Evolutionary conservation across 306 rosid species (phyloP).

Genomic region (Urtica urens): DNA sequence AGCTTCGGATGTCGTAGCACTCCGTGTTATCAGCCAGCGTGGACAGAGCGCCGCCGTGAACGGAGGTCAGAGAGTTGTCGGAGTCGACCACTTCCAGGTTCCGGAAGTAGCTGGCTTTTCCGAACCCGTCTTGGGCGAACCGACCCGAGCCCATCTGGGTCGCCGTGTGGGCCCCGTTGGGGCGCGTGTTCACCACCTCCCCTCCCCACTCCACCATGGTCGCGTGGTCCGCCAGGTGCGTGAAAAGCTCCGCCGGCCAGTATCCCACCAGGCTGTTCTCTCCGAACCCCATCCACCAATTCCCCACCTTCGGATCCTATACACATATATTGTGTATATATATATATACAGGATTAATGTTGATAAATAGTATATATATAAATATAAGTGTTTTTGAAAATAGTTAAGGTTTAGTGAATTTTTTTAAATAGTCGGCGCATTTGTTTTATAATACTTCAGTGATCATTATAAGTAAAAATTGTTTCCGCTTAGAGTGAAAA

Average conservation of each 20-base stretch:
- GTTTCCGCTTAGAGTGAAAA: too few species aligned
- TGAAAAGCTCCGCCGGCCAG: constrained; percentile 87
- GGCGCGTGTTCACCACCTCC: constrained; percentile 69
- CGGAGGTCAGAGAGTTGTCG: constrained; percentile 62
- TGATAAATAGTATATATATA: background rate
- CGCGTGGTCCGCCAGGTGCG: constrained; percentile 68
- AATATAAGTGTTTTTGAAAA: too few species aligned
- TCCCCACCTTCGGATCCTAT: constrained; percentile 79
- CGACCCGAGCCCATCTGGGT: constrained; percentile 93
- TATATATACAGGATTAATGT: background rate
- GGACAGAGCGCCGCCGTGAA: constrained; percentile 38
- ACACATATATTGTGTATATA: background rate
- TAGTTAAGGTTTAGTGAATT: too few species aligned
- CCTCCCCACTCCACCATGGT: constrained; percentile 99
- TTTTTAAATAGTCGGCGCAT: too few species aligned
- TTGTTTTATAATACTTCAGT: too few species aligned
- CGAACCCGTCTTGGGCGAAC: constrained; percentile 71
- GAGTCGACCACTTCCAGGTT: constrained; percentile 81
- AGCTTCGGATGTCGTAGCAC: constrained; percentile 67
- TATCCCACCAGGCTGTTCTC: constrained; percentile 67
- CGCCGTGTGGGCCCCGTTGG: constrained; percentile 62
- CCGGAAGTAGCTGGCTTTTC: constrained; percentile 82
- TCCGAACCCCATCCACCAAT: constrained; percentile 98
- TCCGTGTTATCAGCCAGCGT: constrained; percentile 67
- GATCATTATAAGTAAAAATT: too few species aligned